phyloP scores from a whole-genome alignment of 352 stramenopile genomes.

The Pythium myriotylum region DNA sequence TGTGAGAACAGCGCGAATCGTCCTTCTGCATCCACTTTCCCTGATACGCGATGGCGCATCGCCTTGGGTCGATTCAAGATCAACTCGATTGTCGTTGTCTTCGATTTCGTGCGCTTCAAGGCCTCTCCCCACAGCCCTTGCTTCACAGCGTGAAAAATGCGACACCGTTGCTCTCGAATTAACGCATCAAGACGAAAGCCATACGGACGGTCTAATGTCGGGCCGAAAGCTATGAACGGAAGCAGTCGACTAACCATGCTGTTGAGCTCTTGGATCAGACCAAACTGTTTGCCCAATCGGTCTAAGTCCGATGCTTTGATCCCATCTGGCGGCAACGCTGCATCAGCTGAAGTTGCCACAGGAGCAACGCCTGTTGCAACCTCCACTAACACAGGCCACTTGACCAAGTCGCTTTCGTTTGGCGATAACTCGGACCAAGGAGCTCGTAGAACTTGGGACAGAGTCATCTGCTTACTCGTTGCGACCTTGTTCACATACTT shows the following conservation, averaged over 20 bases:
- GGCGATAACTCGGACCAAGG: conserved; percentile 69
- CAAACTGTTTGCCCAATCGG: conserved; percentile 61
- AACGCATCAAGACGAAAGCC: conserved; percentile 32
- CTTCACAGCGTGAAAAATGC: conserved; percentile 81
- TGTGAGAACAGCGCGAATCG: conserved; percentile 82
- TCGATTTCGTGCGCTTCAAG: conserved; percentile 50
- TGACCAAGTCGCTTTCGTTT: conserved; percentile 55
- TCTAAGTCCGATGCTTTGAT: conserved; percentile 22
- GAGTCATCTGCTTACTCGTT: conserved; percentile 46
- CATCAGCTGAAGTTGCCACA: neutral
- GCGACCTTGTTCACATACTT: conserved; percentile 78
- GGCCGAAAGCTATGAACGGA: conserved; percentile 42
- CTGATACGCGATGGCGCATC: conserved; percentile 70
- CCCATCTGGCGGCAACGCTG: neutral
- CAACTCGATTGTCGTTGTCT: conserved; percentile 58
- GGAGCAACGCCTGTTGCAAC: conserved; percentile 37
- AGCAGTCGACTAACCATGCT: conserved; percentile 57
- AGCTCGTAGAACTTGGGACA: conserved; percentile 51
- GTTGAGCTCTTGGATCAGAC: conserved; percentile 79
- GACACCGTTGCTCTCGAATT: conserved; percentile 47
- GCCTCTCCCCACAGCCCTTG: conserved; percentile 71
- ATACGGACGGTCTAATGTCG: neutral
- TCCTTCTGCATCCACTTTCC: conserved; percentile 61
- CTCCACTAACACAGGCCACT: conserved; percentile 71
- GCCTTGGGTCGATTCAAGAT: conserved; percentile 82